Evolutionary conservation across 352 stramenopile species (phyloP), one percentile per base, ranked within the genome.

Genomic region (Globisporangium splendens): DNA sequence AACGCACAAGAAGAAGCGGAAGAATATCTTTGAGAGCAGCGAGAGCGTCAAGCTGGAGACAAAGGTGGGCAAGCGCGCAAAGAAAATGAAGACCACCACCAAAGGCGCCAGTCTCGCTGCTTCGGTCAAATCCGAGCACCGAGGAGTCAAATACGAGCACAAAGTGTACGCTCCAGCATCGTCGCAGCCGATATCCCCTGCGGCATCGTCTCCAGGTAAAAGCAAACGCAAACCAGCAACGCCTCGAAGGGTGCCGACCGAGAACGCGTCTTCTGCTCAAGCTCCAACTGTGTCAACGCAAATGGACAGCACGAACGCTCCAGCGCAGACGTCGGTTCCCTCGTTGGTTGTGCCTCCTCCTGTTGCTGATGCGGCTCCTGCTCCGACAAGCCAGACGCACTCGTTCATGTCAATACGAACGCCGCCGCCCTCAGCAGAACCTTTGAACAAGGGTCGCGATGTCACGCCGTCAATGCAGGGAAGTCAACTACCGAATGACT

Each of bases 1-100:
- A 35, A 76, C 68, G 8, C 24, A 5, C 24, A 31, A 31, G 24
- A 38, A 57, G 14, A 52, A 68, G 38, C 63, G 49, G 42, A 64
- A 65, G 31, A 38, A 21, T 1, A 41, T 43, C 38, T 17, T 17
- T 8, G 14, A 13, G 1, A 17, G 44, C 47, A 57, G n/a, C 33
- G 35, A 55, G 7, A 59, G 46, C 21, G 18, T 33, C 13, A 69
- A 56, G 24, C 33, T 35, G 31, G 42, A 31, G 35, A 58, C 11
- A n/a, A 35, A 3, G 31, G 35, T 13, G 43, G 31, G 17, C 11
- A 43, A 17, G 14, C 10, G 38, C 22, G 24, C 41, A 33, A 63
- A 54, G 48, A 42, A 38, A 57, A 42, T 7, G 53, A 69, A 31
- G 13, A 14, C 43, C 0, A 21, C 28, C 7, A 18, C 28, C n/a